Conservation (phyloP, 1,139 yeast species). For the Candida sp. region DNA sequence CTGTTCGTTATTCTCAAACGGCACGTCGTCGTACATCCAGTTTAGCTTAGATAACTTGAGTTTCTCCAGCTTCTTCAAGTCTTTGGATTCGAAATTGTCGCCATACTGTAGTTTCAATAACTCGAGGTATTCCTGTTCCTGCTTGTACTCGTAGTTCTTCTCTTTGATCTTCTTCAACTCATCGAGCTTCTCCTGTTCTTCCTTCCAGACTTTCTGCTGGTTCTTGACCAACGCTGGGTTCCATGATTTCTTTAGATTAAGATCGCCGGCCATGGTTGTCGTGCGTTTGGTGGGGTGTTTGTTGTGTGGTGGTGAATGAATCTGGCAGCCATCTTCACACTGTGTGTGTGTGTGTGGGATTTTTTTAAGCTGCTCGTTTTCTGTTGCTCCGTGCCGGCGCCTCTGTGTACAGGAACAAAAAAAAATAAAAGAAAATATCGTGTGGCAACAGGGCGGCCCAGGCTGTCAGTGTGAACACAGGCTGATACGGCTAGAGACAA, state of each 20-base stretch:
- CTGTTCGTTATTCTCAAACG: slow-evolving; percentile 13
- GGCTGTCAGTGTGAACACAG: background rate
- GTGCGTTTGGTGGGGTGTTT: background rate
- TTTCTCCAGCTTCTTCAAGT: slow-evolving; percentile 41
- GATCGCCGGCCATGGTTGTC: slow-evolving; percentile 67
- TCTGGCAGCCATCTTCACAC: background rate
- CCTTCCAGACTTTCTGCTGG: slow-evolving; percentile 84
- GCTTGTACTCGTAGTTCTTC: slow-evolving; percentile 64
- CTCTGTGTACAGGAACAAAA: background rate
- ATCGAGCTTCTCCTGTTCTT: slow-evolving; percentile 76
- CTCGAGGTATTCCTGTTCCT: slow-evolving; percentile 68
- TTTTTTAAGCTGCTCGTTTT: slow-evolving; percentile 1
- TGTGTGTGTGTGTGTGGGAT: too few species aligned
- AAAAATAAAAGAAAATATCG: background rate
- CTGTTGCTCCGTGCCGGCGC: background rate
- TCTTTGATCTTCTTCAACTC: slow-evolving; percentile 72
- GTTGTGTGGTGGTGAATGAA: background rate
- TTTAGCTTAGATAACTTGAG: slow-evolving; percentile 57
- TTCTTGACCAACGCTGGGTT: slow-evolving; percentile 89
- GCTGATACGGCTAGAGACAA: background rate
- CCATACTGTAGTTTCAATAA: slow-evolving; percentile 57
- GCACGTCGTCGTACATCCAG: slow-evolving; percentile 82
- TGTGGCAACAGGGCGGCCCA: background rate
- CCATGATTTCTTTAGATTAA: slow-evolving; percentile 94
- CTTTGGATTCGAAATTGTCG: slow-evolving; percentile 26